A percentile compares a stretch with the other conserved stretches of the same genome.
Conservation (phyloP, 1,139 yeast species). For the Suhomyces bolitotheri region DNA sequence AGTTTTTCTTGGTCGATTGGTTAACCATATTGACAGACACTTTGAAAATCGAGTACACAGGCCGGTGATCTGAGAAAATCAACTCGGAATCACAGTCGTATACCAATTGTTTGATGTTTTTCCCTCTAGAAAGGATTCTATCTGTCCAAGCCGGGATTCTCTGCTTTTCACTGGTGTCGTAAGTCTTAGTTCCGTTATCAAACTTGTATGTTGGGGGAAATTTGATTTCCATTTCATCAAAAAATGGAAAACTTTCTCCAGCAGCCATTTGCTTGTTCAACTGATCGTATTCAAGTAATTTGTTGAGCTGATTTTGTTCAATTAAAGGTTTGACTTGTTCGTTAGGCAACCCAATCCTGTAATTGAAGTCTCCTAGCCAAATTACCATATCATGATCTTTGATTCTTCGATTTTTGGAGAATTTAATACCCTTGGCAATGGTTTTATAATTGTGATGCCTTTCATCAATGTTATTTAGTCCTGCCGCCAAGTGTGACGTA, state of each 20-base stretch:
- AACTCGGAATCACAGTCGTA: slow-evolving; percentile 66
- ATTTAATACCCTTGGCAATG: slow-evolving; percentile 58
- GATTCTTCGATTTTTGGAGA: slow-evolving; percentile 50
- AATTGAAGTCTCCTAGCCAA: slow-evolving; percentile 93
- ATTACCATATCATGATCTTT: slow-evolving; percentile 83
- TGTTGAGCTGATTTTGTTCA: slow-evolving; percentile 49
- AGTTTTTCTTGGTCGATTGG: slow-evolving; percentile 55
- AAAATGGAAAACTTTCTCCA: slow-evolving; percentile 66
- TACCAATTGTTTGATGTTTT: slow-evolving; percentile 58
- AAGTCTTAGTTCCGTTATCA: slow-evolving; percentile 86
- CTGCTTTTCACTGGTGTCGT: slow-evolving; percentile 67
- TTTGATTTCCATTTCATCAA: slow-evolving; percentile 70
- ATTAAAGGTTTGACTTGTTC: slow-evolving; percentile 60
- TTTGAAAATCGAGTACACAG: slow-evolving; percentile 77
- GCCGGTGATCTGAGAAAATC: slow-evolving; percentile 87
- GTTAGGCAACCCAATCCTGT: slow-evolving; percentile 69
- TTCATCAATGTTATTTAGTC: slow-evolving; percentile 72
- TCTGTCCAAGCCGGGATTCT: slow-evolving; percentile 98
- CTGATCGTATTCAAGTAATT: slow-evolving; percentile 74
- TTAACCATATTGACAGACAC: slow-evolving; percentile 72
- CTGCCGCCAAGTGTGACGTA: slow-evolving; percentile 88
- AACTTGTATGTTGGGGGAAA: slow-evolving; percentile 92
- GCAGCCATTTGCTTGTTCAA: slow-evolving; percentile 67
- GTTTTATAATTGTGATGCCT: slow-evolving; percentile 73
- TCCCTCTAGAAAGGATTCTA: slow-evolving; percentile 50